Evolutionary conservation across 2,329 filamentous ascomycete genomes (phyloP).

Genomic region (Ophiocordyceps sinensis): DNA sequence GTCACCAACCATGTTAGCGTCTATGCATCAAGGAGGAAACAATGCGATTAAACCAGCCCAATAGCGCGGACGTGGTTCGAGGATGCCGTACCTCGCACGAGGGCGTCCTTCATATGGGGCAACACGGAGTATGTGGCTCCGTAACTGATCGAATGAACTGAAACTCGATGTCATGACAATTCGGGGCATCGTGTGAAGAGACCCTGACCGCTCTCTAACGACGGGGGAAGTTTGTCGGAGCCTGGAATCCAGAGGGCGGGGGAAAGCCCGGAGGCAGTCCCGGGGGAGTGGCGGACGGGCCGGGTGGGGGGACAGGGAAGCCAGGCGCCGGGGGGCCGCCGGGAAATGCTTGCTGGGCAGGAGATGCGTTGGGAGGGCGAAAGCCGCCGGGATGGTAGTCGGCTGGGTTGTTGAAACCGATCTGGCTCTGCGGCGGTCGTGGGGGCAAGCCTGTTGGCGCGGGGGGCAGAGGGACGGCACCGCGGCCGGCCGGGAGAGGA

Average conservation of each 20-base stretch:
- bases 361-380: constrained; percentile 23
- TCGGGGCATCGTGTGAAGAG: not conserved
- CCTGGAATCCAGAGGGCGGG: constrained; percentile 28
- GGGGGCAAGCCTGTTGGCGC: constrained; percentile 36
- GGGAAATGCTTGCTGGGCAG: constrained; percentile 23
- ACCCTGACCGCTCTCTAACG: constrained; percentile 5
- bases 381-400: constrained; percentile 31
- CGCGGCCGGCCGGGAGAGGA: constrained; percentile 13
- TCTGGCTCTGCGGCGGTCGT: constrained; percentile 31
- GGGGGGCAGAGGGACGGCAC: constrained; percentile 27
- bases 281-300: constrained; percentile 17
- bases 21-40: too few relatives aligned
- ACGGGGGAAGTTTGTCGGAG: constrained; percentile 23
- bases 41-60: too few relatives aligned
- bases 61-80: too few relatives aligned
- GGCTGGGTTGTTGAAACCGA: constrained; percentile 29
- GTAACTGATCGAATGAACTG: too few relatives aligned
- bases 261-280: constrained; percentile 31
- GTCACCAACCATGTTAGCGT: constrained; percentile 2
- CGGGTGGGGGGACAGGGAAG: constrained; percentile 22
- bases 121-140: too few relatives aligned
- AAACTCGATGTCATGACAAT: too few relatives aligned
- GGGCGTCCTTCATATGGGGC: too few relatives aligned
- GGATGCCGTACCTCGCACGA: too few relatives aligned
- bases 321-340: constrained; percentile 23